phyloP scores from a whole-genome alignment of 2,329 filamentous ascomycete genomes.

The Chrysoporthe cubensis region DNA sequence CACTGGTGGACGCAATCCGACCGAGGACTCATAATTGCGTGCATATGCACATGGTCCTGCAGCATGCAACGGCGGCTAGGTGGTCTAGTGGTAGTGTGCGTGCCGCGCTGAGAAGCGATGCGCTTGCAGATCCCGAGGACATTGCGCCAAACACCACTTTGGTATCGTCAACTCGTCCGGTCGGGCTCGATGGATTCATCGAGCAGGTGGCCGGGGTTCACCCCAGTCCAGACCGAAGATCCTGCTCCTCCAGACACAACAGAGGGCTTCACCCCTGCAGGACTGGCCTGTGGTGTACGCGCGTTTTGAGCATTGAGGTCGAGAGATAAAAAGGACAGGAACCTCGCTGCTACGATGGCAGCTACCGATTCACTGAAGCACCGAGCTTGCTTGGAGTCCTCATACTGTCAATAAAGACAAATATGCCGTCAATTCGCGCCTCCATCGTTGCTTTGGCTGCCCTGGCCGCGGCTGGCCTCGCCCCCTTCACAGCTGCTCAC shows the following conservation, averaged over 20 bases:
- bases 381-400: not conserved
- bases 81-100: not conserved
- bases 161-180: not conserved
- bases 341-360: not conserved
- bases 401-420: not conserved
- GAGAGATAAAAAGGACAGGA: conserved; percentile 2
- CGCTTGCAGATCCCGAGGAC: not conserved
- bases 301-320: not conserved
- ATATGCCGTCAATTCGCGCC: conserved; percentile 3
- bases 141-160: not conserved
- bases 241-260: not conserved
- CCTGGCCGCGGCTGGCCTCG: conserved; percentile 4
- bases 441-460: conserved; percentile 1
- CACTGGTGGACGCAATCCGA: conserved; percentile 3
- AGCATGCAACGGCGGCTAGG: not conserved
- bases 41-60: conserved; percentile 1
- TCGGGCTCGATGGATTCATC: not conserved
- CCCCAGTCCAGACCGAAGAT: not conserved
- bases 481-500: not conserved
- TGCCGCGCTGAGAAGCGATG: not conserved
- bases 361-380: not conserved
- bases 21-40: not conserved
- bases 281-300: not conserved
- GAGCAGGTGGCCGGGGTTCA: not conserved
- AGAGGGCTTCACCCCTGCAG: not conserved